These are phyloP conservation scores for Davidsoniella eucalypti DNA, from an alignment of 2,329 filamentous ascomycete species.

Conservation along the genomic window DNA sequence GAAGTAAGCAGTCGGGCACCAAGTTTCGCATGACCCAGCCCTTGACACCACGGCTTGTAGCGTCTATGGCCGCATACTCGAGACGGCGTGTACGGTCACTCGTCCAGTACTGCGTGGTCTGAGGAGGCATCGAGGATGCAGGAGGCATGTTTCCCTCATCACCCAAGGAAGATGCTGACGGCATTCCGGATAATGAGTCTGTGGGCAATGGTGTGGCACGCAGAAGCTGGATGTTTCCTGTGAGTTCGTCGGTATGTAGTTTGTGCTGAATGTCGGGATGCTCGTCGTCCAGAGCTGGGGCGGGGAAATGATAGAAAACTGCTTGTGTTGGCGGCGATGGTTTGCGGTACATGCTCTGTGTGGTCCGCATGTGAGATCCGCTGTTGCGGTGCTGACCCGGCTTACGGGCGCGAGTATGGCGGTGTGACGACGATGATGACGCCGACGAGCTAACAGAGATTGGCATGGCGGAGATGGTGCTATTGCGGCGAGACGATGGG, in stretches of 20 bases:
- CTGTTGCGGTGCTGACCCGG: conserved; percentile 16
- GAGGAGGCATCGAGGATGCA: conserved; percentile 20
- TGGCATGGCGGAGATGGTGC: conserved; percentile 17
- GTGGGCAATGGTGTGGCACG: too few relatives aligned
- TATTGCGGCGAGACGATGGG: conserved; percentile 17
- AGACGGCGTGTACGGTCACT: conserved; percentile 44
- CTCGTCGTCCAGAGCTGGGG: conserved; percentile 6
- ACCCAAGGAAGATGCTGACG: too few relatives aligned
- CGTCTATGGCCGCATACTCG: conserved; percentile 51
- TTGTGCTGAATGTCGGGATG: not conserved
- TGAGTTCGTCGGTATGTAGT: too few relatives aligned
- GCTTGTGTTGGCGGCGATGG: conserved; percentile 18
- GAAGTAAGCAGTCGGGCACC: conserved; percentile 44
- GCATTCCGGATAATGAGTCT: too few relatives aligned
- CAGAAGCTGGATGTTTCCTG: too few relatives aligned
- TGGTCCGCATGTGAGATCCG: conserved; percentile 14
- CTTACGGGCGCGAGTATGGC: conserved; percentile 11
- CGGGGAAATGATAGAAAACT: conserved; percentile 34
- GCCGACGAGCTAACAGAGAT: conserved; percentile 20
- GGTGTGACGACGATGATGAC: conserved; percentile 22
- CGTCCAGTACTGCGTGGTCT: conserved; percentile 51
- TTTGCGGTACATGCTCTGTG: conserved; percentile 10
- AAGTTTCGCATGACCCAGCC: conserved; percentile 42
- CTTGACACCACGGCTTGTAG: conserved; percentile 40
- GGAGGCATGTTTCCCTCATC: too few relatives aligned